Evolutionary conservation across 805 yeast species (phyloP).

Genomic region (Scheffersomyces lignosus): DNA sequence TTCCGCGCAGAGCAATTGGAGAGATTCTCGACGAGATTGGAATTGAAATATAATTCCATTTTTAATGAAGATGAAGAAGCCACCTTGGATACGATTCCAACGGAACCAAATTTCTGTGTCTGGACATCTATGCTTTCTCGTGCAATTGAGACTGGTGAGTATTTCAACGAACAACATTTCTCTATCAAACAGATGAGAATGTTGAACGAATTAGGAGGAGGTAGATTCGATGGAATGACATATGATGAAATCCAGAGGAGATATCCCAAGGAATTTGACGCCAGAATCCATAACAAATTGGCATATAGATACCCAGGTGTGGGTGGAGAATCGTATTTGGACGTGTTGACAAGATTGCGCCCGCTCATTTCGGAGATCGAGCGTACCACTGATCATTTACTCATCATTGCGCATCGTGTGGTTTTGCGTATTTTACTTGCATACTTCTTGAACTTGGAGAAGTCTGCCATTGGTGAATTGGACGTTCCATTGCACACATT

Average conservation of each 20-base stretch:
- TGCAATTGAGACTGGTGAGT: conserved; percentile 73
- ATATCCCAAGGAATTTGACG: conserved; percentile 76
- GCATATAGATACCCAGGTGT: conserved; percentile 93
- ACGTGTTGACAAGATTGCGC: conserved; percentile 85
- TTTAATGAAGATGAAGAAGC: conserved; percentile 24
- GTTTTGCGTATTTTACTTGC: conserved; percentile 86
- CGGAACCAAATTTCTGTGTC: conserved; percentile 78
- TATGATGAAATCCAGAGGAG: conserved; percentile 76
- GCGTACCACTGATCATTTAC: conserved; percentile 82
- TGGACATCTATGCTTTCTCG: conserved; percentile 90
- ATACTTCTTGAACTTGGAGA: conserved; percentile 80
- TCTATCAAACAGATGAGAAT: conserved; percentile 86
- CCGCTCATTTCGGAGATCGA: conserved; percentile 93
- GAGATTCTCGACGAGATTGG: conserved; percentile 47
- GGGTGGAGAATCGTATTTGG: conserved; percentile 94
- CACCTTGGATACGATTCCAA: conserved; percentile 32
- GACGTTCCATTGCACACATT: conserved; percentile 93
- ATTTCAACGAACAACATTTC: conserved; percentile 71
- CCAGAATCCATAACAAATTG: conserved; percentile 75
- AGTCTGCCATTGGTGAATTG: conserved; percentile 79
- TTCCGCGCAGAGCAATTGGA: conserved; percentile 65
- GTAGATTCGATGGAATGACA: conserved; percentile 89
- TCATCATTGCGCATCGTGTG: conserved; percentile 86
- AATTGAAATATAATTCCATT: conserved; percentile 38
- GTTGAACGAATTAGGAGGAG: conserved; percentile 93